Evolutionary conservation across 805 yeast species (phyloP).

Genomic region (Starmera quercuum): DNA sequence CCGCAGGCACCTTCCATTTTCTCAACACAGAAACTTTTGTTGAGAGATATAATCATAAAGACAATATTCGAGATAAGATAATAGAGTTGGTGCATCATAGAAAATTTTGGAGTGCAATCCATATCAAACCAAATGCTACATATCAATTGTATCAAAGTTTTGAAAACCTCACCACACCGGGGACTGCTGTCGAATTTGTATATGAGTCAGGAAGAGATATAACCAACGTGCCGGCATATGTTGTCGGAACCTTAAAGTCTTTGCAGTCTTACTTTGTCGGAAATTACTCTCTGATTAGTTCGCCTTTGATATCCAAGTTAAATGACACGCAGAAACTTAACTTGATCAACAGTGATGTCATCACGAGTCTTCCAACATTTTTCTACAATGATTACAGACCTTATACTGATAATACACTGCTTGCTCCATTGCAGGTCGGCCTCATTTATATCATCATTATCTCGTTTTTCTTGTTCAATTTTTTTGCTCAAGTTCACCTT

Average conservation of each 20-base stretch:
- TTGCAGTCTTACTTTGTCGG: slow-evolving; percentile 26
- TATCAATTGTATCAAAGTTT: slow-evolving; percentile 12
- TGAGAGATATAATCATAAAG: slow-evolving; percentile 8
- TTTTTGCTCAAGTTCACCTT: slow-evolving; percentile 48
- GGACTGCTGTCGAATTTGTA: slow-evolving; percentile 30
- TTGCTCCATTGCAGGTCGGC: slow-evolving; percentile 72
- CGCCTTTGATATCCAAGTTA: slow-evolving; percentile 22
- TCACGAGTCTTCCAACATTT: slow-evolving; percentile 30
- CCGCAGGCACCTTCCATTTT: slow-evolving; percentile 34
- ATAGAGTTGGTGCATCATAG: slow-evolving; percentile 40
- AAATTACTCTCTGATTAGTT: slow-evolving; percentile 12
- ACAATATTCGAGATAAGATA: slow-evolving; percentile 29
- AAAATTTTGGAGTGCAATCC: slow-evolving; percentile 56
- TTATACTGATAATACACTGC: slow-evolving; percentile 36
- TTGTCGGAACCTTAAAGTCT: slow-evolving; percentile 33
- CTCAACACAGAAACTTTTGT: slow-evolving; percentile 19
- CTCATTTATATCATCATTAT: slow-evolving; percentile 63
- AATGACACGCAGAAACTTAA: slow-evolving; percentile 17
- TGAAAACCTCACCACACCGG: slow-evolving; percentile 28
- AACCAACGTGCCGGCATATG: slow-evolving; percentile 34
- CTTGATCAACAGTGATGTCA: slow-evolving; percentile 14
- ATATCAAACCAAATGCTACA: slow-evolving; percentile 44
- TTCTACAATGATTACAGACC: slow-evolving; percentile 41
- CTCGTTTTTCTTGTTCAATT: slow-evolving; percentile 62
- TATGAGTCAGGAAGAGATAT: slow-evolving; percentile 65